These are phyloP conservation scores for Arthrinium puccinioides DNA, from an alignment of 2,329 filamentous ascomycete species.

Conservation along the genomic window DNA sequence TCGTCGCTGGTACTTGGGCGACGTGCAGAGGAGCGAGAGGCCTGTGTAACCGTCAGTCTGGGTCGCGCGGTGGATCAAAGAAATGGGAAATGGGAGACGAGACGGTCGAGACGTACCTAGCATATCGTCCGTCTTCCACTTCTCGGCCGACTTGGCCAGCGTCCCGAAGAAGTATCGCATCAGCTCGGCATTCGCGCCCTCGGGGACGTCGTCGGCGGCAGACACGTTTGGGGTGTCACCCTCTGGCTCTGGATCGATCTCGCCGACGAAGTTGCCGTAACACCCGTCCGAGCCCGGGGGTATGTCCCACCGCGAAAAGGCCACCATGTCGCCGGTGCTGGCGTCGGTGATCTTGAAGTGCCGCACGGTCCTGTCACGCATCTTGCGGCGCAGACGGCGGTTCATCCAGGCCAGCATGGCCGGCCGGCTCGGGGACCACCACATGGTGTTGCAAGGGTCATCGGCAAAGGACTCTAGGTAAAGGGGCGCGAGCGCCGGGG, in stretches of 20 bases:
- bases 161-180: slow-evolving; percentile 20
- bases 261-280: slow-evolving; percentile 11
- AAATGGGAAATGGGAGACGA: too few species aligned
- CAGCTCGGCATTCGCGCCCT: slow-evolving; percentile 21
- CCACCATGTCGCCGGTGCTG: slow-evolving; percentile 18
- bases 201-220: slow-evolving; percentile 16
- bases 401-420: slow-evolving; percentile 22
- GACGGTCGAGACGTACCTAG: slow-evolving; percentile 21
- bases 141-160: slow-evolving; percentile 16
- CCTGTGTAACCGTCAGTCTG: slow-evolving; percentile 13
- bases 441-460: slow-evolving; percentile 17
- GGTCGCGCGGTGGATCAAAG: too few species aligned
- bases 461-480: slow-evolving; percentile 17
- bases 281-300: slow-evolving; percentile 18
- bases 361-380: slow-evolving; percentile 19
- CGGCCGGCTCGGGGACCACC: slow-evolving; percentile 18
- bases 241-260: slow-evolving; percentile 4
- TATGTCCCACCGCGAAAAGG: slow-evolving; percentile 26
- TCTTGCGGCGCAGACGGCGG: slow-evolving; percentile 15
- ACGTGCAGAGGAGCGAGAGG: slow-evolving; percentile 26
- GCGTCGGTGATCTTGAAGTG: slow-evolving; percentile 25
- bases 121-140: slow-evolving; percentile 23
- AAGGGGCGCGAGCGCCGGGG: slow-evolving; percentile 19
- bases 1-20: slow-evolving; percentile 24
- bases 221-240: slow-evolving; percentile 6